Base-by-base conservation (phyloP, 228 moss, liverwort and hornwort genomes). In the Sphagnum magellanicum region DNA sequence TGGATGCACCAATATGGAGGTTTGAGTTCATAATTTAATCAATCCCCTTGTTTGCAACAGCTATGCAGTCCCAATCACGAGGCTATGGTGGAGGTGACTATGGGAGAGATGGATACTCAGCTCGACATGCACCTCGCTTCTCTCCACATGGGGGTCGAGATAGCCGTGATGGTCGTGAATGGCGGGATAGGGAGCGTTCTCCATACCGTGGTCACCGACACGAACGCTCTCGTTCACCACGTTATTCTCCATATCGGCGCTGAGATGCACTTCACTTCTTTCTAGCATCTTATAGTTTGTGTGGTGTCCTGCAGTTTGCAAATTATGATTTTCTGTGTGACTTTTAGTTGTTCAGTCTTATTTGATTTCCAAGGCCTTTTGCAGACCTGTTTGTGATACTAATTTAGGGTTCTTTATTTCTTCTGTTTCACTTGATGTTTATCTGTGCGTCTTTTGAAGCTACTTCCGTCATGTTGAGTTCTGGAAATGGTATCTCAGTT, bases 131-230 rank as follows among this genome's bases (percentile, higher is more conserved):
- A 62, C 48, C 83, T 50, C 86, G 83, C 4, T 86, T 83, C 60
- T 8, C 8, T 8, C 12, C 55, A 8, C 32, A 32, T 32, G 32
- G 32, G 32, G 83, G 82, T 50, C 55, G 85, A 60, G 79, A 70
- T 50, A 79, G 79, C 5, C 77, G 85, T 51, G 85, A 86, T 58
- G 74, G 74, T 6, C 67, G 85, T 15, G 81, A 77, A 50, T 76
- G 76, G 11, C 79, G 85, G 47, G 79, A 81, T 10, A 73, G 85
- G 51, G 85, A 86, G 57, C 79, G 82, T 61, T 86, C 85, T 6
- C 85, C 85, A 32, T 86, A 86, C 50, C 79, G 82, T 16, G 81
- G 81, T 70, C 79, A 82, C 53, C 84, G 81, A 63, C 82, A 78
- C 4, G 85, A 86, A 61, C 79, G 85, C 4, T 86, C 85, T 48